Evolutionary conservation across 306 rosid species (phyloP).

Genomic region (Rosa persica): DNA sequence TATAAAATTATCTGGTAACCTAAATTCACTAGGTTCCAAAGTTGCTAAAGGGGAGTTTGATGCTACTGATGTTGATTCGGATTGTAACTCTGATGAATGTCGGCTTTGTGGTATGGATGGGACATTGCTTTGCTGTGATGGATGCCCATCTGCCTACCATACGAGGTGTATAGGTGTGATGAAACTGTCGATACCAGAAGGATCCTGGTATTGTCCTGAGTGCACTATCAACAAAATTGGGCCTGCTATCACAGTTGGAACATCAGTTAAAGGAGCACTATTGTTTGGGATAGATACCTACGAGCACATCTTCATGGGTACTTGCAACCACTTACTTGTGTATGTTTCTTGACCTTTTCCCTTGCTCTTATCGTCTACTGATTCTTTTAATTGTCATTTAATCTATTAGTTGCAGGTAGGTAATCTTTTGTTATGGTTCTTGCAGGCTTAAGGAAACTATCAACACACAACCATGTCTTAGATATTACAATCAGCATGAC

Average conservation of each 20-base stretch:
- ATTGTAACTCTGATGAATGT: slow-evolving; percentile 86
- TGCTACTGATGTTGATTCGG: slow-evolving; percentile 46
- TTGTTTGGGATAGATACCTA: slow-evolving; percentile 74
- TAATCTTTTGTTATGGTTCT: slow-evolving; percentile 34
- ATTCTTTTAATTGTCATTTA: slow-evolving; percentile 15
- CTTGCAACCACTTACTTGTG: slow-evolving; percentile 91
- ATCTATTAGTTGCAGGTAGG: slow-evolving; percentile 20
- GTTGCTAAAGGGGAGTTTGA: slow-evolving; percentile 38
- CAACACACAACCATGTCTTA: slow-evolving; percentile 50
- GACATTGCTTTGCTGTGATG: slow-evolving; percentile 93
- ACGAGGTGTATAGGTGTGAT: slow-evolving; percentile 92
- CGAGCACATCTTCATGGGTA: slow-evolving; percentile 83
- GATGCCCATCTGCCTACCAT: slow-evolving; percentile 98
- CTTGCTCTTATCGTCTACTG: slow-evolving; percentile 9
- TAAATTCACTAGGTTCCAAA: slow-evolving; percentile 29
- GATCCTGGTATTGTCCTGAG: slow-evolving; percentile 97
- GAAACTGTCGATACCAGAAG: slow-evolving; percentile 83
- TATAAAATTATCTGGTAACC: slow-evolving; percentile 38
- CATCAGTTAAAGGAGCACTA: slow-evolving; percentile 83
- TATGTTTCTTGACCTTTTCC: slow-evolving; percentile 51
- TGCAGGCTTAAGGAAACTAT: slow-evolving; percentile 65
- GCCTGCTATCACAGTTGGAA: slow-evolving; percentile 59
- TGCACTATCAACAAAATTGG: slow-evolving; percentile 71
- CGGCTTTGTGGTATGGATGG: slow-evolving; percentile 99
- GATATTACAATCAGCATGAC: slow-evolving; percentile 77